Conservation (phyloP, 1,284 basidiomycete genomes). For the Tilletia setariae region DNA sequence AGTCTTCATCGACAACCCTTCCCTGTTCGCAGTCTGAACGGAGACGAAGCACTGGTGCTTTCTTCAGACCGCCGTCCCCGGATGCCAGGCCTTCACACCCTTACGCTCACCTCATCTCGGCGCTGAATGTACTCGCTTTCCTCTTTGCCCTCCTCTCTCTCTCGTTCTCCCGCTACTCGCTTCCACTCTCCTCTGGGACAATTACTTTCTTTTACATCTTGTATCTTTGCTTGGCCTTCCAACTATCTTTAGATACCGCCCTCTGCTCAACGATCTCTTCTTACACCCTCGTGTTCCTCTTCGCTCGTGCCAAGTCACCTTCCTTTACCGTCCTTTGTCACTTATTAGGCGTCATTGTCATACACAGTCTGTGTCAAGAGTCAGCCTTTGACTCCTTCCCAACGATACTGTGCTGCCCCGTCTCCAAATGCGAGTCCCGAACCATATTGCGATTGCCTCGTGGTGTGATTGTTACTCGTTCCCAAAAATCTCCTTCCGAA, state of each 20-base stretch:
- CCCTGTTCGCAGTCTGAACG: constrained; percentile 19
- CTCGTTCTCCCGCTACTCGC: background rate
- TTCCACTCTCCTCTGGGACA: background rate
- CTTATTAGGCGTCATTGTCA: no score
- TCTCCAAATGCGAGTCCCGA: no score
- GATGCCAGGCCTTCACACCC: no score
- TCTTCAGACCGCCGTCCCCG: background rate
- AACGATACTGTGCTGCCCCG: no score
- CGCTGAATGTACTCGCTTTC: no score
- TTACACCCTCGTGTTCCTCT: background rate
- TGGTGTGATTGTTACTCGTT: no score
- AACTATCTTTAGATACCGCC: background rate
- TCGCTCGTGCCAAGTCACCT: background rate
- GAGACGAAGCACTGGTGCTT: no score
- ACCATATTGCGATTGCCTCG: no score
- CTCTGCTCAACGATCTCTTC: background rate
- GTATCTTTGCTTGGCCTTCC: background rate
- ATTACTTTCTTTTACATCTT: background rate
- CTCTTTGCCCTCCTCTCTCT: background rate
- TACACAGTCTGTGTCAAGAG: no score
- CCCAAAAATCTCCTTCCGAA: background rate
- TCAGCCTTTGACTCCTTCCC: no score
- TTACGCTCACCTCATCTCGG: no score
- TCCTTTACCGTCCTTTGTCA: no score
- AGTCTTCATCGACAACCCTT: constrained; percentile 25